Evolutionary conservation across 495 filamentous ascomycete genomes (phyloP).

Genomic region (Neurospora sp.): DNA sequence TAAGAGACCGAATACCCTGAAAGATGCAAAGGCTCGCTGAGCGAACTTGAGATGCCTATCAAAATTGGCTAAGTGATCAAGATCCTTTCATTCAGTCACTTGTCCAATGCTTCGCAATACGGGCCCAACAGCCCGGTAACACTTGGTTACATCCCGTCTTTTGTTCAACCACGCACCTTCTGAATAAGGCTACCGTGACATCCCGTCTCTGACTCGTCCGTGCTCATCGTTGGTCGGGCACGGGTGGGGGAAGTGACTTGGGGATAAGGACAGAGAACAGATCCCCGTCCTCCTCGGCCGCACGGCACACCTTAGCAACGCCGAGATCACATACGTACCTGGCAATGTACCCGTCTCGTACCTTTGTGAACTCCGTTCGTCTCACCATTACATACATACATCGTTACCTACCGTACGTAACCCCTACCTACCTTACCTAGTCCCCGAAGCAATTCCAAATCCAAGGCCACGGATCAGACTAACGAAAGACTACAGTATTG

Average conservation of each 20-base stretch:
- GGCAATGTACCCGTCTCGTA: neutral
- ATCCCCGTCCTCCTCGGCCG: neutral
- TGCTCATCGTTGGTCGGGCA: neutral
- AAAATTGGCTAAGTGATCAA: neutral
- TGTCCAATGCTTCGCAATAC: neutral
- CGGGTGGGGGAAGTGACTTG: neutral
- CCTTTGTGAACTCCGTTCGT: neutral
- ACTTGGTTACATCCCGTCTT: neutral
- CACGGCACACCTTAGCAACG: neutral
- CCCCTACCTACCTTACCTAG: neutral
- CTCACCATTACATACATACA: neutral
- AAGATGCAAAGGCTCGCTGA: neutral
- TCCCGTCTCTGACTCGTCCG: neutral
- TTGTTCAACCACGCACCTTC: neutral
- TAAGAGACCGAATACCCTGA: neutral
- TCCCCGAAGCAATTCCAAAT: neutral
- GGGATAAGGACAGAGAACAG: neutral
- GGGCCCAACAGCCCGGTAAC: neutral
- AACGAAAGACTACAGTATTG: neutral
- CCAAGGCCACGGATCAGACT: neutral
- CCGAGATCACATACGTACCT: neutral
- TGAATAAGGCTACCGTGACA: neutral
- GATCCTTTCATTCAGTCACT: neutral
- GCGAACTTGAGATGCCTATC: neutral
- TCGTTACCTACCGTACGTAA: neutral